Percentiles rank a stretch among this genome's conserved stretches.
Conservation (phyloP, 2,329 filamentous ascomycete species). For the Pseudogymnoascus sp. region DNA sequence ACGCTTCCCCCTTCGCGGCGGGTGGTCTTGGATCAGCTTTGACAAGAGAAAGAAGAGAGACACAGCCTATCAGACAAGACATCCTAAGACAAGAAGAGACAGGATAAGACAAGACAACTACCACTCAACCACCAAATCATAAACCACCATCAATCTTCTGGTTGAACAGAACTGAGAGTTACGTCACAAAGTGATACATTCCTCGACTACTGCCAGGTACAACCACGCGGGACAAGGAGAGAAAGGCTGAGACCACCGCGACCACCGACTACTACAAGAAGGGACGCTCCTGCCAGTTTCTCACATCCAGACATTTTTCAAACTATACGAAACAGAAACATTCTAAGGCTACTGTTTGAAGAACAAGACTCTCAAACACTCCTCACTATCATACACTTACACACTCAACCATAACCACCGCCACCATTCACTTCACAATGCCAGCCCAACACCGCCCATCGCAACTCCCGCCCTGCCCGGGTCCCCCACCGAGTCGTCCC, state of each 20-base stretch:
- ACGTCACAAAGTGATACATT: background rate
- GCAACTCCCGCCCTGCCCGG: slow-evolving; percentile 59
- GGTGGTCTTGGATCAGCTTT: background rate
- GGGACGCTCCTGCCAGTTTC: background rate
- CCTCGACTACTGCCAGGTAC: background rate
- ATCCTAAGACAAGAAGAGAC: background rate
- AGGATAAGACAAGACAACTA: background rate
- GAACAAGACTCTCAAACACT: background rate
- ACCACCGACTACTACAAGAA: background rate
- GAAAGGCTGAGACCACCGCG: background rate
- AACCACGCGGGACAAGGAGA: background rate
- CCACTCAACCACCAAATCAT: background rate
- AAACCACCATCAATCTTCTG: background rate
- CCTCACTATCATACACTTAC: too few species aligned
- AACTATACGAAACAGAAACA: background rate
- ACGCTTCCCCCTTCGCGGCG: background rate
- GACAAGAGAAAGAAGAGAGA: background rate
- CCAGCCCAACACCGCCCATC: slow-evolving; percentile 51
- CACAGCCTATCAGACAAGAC: background rate
- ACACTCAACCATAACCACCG: background rate
- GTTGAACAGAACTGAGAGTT: background rate
- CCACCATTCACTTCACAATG: slow-evolving; percentile 32
- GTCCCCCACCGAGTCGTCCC: slow-evolving; percentile 55
- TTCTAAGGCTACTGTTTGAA: background rate
- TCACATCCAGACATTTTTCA: background rate